Conservation (phyloP, 352 stramenopile species). For the Phytophthora macrochlamydospora region DNA sequence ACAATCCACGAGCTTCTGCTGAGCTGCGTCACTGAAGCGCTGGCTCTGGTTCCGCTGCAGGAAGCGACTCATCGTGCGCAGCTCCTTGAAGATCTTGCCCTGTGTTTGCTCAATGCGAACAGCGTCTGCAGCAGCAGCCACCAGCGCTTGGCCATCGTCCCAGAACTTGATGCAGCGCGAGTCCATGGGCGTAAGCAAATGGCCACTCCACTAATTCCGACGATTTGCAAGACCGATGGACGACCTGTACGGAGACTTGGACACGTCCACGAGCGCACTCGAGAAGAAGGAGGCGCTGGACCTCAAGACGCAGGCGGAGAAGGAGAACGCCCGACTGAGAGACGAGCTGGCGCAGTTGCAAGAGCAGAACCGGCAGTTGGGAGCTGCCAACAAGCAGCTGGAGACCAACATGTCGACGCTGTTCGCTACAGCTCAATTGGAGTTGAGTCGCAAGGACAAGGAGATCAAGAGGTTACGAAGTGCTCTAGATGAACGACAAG, state of each 20-base stretch:
- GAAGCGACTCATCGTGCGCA: constrained; percentile 77
- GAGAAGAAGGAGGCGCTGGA: constrained; percentile 67
- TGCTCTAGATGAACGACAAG: constrained; percentile 27
- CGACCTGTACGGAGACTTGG: constrained; percentile 83
- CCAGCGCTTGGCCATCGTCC: constrained; percentile 70
- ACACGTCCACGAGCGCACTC: constrained; percentile 76
- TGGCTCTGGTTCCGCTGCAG: constrained; percentile 79
- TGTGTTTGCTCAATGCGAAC: constrained; percentile 33
- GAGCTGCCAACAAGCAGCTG: constrained; percentile 59
- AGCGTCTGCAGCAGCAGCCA: constrained; percentile 30
- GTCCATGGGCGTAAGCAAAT: constrained; percentile 48
- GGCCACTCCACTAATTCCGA: constrained; percentile 22
- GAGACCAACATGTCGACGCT: constrained; percentile 79
- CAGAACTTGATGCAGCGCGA: constrained; percentile 77
- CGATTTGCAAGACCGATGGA: constrained; percentile 26
- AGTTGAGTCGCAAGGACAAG: constrained; percentile 80
- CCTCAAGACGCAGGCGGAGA: constrained; percentile 57
- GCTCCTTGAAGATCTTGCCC: constrained; percentile 72
- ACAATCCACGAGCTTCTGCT: constrained; percentile 81
- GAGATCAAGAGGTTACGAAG: constrained; percentile 75
- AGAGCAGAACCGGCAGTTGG: constrained; percentile 61
- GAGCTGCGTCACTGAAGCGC: constrained; percentile 78
- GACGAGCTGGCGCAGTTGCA: constrained; percentile 69
- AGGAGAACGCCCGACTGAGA: constrained; percentile 55
- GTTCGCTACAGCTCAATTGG: constrained; percentile 75